phyloP scores from a whole-genome alignment of 2,329 filamentous ascomycete genomes.

The Canariomyces notabilis region DNA sequence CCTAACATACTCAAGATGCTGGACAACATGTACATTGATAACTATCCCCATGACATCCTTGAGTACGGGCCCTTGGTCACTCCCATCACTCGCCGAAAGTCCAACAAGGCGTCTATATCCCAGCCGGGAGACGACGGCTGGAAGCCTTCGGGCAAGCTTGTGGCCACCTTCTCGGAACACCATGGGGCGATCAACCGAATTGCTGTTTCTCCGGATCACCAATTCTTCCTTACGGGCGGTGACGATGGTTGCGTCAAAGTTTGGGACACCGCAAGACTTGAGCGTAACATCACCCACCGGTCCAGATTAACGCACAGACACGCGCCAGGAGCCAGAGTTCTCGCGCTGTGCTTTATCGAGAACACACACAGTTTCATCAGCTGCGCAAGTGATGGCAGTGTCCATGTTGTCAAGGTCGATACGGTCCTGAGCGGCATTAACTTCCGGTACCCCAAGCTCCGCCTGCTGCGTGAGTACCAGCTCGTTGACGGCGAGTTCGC shows the following conservation, averaged over 20 bases:
- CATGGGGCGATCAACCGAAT: conserved; percentile 76
- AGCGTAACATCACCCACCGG: conserved; percentile 84
- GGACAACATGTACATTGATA: conserved; percentile 76
- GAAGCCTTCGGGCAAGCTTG: conserved; percentile 77
- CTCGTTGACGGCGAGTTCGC: conserved; percentile 70
- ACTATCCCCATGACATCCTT: conserved; percentile 59
- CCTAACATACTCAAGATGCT: conserved; percentile 65
- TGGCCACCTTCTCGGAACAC: conserved; percentile 88
- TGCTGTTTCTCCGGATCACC: conserved; percentile 78
- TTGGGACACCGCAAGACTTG: conserved; percentile 86
- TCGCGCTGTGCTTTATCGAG: conserved; percentile 84
- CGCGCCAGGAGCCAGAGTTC: conserved; percentile 63
- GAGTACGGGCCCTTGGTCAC: conserved; percentile 79
- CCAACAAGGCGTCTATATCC: conserved; percentile 45
- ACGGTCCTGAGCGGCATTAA: conserved; percentile 43
- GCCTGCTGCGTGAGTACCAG: conserved; percentile 72
- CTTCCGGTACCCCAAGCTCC: conserved; percentile 73
- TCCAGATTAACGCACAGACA: conserved; percentile 83
- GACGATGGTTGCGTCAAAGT: conserved; percentile 88
- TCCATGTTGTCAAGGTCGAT: conserved; percentile 82
- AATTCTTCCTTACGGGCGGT: conserved; percentile 90
- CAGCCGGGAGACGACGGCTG: conserved; percentile 58
- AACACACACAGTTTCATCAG: conserved; percentile 91
- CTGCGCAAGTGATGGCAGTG: conserved; percentile 81
- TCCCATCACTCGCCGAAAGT: conserved; percentile 55